Evolutionary conservation across 768 basidiomycete genomes (phyloP).

Genomic region (Kwoniella newhampshirensis): DNA sequence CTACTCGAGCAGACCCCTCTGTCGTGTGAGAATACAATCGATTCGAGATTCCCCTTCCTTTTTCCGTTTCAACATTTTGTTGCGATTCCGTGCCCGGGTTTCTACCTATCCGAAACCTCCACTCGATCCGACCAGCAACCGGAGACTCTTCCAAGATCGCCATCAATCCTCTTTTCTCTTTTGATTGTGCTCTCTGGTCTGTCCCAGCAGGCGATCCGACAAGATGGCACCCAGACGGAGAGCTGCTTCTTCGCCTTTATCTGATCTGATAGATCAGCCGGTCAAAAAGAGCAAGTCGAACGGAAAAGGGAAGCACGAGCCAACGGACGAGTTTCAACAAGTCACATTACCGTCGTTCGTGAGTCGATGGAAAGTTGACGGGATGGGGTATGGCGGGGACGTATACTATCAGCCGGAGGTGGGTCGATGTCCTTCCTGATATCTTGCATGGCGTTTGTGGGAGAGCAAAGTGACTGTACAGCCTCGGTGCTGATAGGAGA

Average conservation of each 20-base stretch:
- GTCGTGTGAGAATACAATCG: too few species aligned
- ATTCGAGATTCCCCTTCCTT: too few species aligned
- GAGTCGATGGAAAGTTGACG: constrained; percentile 19
- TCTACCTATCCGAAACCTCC: constrained; percentile 6
- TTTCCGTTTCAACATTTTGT: too few species aligned
- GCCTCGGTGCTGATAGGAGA: too few species aligned
- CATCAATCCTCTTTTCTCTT: background rate
- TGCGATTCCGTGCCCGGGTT: constrained; percentile 25
- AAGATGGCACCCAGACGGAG: constrained; percentile 2
- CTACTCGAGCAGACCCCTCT: too few species aligned
- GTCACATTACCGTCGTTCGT: constrained; percentile 29
- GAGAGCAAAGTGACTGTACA: too few species aligned
- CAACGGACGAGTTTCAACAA: constrained; percentile 43
- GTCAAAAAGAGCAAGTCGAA: background rate
- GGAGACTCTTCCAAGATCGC: background rate
- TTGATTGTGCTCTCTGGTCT: background rate
- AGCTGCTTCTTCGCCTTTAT: constrained; percentile 10
- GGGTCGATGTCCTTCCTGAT: too few species aligned
- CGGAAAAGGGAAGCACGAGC: constrained; percentile 6
- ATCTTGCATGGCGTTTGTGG: too few species aligned
- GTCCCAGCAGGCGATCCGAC: background rate
- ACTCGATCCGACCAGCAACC: constrained; percentile 7
- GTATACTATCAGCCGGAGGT: constrained; percentile 45
- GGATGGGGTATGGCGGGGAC: constrained; percentile 39
- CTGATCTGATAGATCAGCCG: background rate